phyloP scores from a whole-genome alignment of 2,329 filamentous ascomycete species.

The Teratosphaeriaceae sp. region DNA sequence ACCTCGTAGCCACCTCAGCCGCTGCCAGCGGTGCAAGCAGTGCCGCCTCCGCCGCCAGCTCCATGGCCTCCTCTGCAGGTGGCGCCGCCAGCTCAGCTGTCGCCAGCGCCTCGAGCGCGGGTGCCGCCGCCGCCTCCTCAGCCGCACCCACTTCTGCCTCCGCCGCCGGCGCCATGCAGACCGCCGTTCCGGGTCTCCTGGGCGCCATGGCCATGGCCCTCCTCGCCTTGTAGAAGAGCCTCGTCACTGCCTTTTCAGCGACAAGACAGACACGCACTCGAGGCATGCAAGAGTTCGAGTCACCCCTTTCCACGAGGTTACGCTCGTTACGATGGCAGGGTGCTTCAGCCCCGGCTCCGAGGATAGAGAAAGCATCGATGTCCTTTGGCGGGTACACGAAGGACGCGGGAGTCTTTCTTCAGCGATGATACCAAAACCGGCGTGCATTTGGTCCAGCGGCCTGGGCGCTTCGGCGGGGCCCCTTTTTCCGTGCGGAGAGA shows the following conservation, averaged over 20 bases:
- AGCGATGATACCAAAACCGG: conserved; percentile 7
- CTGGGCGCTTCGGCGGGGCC: background rate
- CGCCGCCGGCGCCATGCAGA: conserved; percentile 23
- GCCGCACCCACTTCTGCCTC: too few species aligned
- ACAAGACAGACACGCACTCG: background rate
- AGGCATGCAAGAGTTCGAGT: too few species aligned
- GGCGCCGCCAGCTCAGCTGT: conserved; percentile 10
- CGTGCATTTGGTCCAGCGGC: background rate
- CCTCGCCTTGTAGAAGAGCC: conserved; percentile 28
- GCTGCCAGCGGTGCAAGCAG: conserved; percentile 10
- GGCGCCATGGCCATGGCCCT: conserved; percentile 37
- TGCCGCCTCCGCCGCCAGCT: conserved; percentile 7
- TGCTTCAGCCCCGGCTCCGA: too few species aligned
- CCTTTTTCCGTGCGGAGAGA: background rate
- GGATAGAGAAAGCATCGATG: background rate
- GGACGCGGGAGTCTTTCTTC: background rate
- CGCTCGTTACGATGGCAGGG: conserved; percentile 1
- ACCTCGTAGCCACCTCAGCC: too few species aligned
- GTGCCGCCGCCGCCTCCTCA: conserved; percentile 14
- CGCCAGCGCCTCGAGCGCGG: conserved; percentile 13
- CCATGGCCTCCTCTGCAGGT: background rate
- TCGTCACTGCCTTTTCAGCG: too few species aligned
- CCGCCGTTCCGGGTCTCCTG: conserved; percentile 27
- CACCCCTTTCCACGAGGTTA: background rate
- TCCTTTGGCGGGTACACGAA: too few species aligned